Base-by-base conservation (phyloP, 371 early-diverging fungal species). In the Gilbertella persicaria region DNA sequence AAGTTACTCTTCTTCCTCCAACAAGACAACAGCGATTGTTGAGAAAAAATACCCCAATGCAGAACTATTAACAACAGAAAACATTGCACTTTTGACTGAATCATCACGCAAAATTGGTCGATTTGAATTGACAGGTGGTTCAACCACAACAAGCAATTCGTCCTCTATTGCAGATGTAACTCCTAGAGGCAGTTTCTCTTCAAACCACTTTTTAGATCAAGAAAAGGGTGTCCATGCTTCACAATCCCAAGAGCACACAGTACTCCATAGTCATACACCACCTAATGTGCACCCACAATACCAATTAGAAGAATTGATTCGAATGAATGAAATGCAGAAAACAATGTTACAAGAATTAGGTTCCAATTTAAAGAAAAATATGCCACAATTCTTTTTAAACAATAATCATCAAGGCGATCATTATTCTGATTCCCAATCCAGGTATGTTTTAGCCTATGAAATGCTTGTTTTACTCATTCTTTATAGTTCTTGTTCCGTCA, bases 21-120 rank as follows among this genome's bases (percentile, higher is more conserved):
- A 43, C 8, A 59, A 63, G 21, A 47, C 43, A n/a, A 57, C 67
- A 13, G 29, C 55, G 9, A 41, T 62, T 45, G 30, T 55, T 26
- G 25, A 52, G 49, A 33, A 66, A 64, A 53, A 64, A 28, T 58
- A 67, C 49, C 67, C 62, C n/a, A 49, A 56, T 7, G 42, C 46
- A 29, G 54, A 60, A 10, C 16, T 45, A 30, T 28, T 53, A 7
- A 52, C 41, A 12, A 28, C 38, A 23, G 62, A 56, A 23, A 56
- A 50, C 33, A 38, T 54, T 21, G 44, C 53, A 4, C 21, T 58
- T 10, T 46, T 62, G 14, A 59, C 59, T 10, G 69, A 68, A 61
- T 62, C 62, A 0, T 75, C 68, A 16, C 49, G 76, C 36, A 73
- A 71, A 41, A 77, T 69, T 29, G 73, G 73, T 12, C 51, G 76